Conservation (phyloP, 1,284 basidiomycete species). For the Rhizopogon parksii region DNA sequence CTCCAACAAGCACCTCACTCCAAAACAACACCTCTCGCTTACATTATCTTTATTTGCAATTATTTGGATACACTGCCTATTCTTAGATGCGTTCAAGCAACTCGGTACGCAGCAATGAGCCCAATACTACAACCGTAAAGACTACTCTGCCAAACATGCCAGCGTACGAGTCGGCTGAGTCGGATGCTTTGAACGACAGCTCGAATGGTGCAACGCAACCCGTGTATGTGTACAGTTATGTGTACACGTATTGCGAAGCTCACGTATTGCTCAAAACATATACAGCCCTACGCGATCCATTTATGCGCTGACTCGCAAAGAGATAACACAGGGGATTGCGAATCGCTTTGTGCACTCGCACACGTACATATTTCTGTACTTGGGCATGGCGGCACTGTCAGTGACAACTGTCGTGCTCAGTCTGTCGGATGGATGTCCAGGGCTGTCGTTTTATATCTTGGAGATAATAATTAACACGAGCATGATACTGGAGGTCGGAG, state of each 20-base stretch:
- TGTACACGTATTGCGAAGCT: conserved; percentile 11
- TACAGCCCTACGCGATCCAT: conserved; percentile 67
- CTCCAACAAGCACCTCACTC: no score
- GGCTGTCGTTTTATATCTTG: conserved; percentile 79
- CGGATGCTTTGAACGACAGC: conserved; percentile 6
- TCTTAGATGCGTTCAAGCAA: neutral
- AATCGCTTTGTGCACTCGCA: conserved; percentile 82
- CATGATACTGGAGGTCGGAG: conserved; percentile 89
- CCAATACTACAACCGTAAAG: conserved; percentile 8
- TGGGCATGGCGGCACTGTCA: conserved; percentile 85
- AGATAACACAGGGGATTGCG: conserved; percentile 74
- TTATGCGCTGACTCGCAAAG: conserved; percentile 71
- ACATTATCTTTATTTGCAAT: conserved; percentile 17
- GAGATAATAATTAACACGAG: conserved; percentile 86
- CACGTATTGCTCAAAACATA: conserved; percentile 6
- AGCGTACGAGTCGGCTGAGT: conserved; percentile 13
- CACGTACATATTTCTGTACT: conserved; percentile 79
- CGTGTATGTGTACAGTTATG: conserved; percentile 18
- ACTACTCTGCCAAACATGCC: conserved; percentile 15
- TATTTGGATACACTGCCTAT: conserved; percentile 15
- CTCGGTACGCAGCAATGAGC: conserved; percentile 12
- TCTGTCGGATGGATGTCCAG: conserved; percentile 72
- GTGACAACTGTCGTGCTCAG: conserved; percentile 87
- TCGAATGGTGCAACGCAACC: conserved; percentile 12
- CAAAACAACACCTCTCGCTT: neutral